Evolutionary conservation across 1,284 basidiomycete genomes (phyloP), one percentile per base, ranked within the genome.

Genomic region (Papiliotrema nemorosa): DNA sequence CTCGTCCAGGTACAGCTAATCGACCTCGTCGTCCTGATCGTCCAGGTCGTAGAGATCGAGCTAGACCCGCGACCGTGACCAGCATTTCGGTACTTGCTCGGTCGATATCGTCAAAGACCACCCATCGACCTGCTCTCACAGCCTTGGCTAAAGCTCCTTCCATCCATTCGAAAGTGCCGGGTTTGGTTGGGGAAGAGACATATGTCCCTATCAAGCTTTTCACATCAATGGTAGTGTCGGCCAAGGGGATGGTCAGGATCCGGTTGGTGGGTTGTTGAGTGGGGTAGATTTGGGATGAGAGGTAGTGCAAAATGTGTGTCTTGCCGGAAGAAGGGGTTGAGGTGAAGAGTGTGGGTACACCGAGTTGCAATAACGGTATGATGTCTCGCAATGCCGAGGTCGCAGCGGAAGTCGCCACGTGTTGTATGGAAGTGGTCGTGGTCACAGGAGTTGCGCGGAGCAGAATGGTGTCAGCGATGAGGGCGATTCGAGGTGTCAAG

Each of bases 121-220:
- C 79, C 94, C 96, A 98, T 66, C 85, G 84, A 13, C 96, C 96
- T 59, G 89, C 84, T 37, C 84, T 82, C 78, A 98, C 87, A 0
- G 94, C 88, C 41, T 88, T 87, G 5, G 94, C 85, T 40, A 99
- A 79, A 0, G 93, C 87, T 12, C 96, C 96, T 61, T 98, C 93
- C 69, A 88, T 88, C 88, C 93, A 98, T 65, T 94, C 90, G 62
- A 98, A 99, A 0, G 85, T 85, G 10, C 96, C 96, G 0, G 90
- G 86, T 35, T 83, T 82, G 1, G 82, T 85, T 0, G 87, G 79
- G 0, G 93, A 97, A 1, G 94, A 96, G 3, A 91, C 79, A 55
- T 97, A 96, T 2, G 91, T 94, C 5, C 96, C 96, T 29, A 99
- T 81, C 1, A 99, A 81, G 1, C 91, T 87, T 44, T 96, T 89